Evolutionary conservation across 1,284 basidiomycete genomes (phyloP).

Genomic region (Rhodotorula sp.): DNA sequence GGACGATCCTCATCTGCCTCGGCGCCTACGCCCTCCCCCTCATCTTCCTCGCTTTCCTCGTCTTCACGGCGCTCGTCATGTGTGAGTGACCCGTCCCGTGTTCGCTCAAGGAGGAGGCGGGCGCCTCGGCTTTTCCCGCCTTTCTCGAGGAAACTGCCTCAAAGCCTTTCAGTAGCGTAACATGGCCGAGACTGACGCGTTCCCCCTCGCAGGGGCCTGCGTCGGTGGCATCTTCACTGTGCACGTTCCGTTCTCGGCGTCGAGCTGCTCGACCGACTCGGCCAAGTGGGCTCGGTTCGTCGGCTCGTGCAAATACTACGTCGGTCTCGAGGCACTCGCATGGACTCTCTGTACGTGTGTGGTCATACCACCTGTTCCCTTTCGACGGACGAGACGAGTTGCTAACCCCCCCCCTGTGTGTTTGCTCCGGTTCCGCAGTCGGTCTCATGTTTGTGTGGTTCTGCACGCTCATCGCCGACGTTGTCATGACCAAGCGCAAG

Average conservation of each 20-base stretch:
- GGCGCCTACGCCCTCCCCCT: conserved; percentile 15
- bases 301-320: conserved; percentile 9
- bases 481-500: conserved; percentile 2
- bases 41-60: conserved; percentile 24
- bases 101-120: background rate
- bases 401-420: too few relatives aligned
- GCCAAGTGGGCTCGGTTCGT: conserved; percentile 7
- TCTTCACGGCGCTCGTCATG: conserved; percentile 14
- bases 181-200: background rate
- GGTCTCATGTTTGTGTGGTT: conserved; percentile 7
- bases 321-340: conserved; percentile 11
- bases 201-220: background rate
- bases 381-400: too few relatives aligned
- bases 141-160: background rate
- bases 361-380: too few relatives aligned
- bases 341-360: conserved; percentile 4
- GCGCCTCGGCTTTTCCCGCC: background rate
- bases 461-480: conserved; percentile 6
- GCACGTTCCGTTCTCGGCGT: conserved; percentile 16
- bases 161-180: too few relatives aligned
- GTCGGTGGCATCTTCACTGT: conserved; percentile 11
- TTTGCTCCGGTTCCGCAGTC: background rate
- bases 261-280: background rate
- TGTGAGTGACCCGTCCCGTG: background rate
- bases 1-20: conserved; percentile 16